Evolutionary conservation across 108 stramenopile species (phyloP), one percentile per base, ranked within the genome.

Genomic region (Conticribra guillardii): DNA sequence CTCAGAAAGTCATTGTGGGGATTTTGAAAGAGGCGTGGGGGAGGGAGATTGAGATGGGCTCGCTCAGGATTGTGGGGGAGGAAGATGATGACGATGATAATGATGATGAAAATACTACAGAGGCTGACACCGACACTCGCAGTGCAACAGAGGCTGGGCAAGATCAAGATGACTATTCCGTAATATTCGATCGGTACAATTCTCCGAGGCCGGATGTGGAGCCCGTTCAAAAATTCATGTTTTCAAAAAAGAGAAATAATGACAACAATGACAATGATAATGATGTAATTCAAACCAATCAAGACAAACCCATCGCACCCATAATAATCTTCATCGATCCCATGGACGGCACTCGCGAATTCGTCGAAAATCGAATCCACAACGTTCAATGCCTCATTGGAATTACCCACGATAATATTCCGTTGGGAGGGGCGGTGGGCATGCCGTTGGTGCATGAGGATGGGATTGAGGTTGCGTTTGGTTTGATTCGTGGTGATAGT

Each of bases 291-390:
- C 30, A 57, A 57, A 26, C 30, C 4, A 17, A 15, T 31, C 55
- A 57, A 2, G 37, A 41, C 37, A 41, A 9, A 11, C 8, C 37
- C 5, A 41, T 9, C 5, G 11, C 5, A 41, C 37, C 37, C 5
- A 11, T 77, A 11, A 77, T 77, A 16, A 55, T 93, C 24, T 93
- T 87, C 71, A 90, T 93, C 30, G 92, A 93, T 81, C 89, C 92
- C 3, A 49, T 93, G 48, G 92, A 93, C 64, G 92, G 92, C 16
- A 93, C 92, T 0, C 79, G 92, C 47, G 92, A 93, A 67, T 93
- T 89, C 69, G 89, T 93, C 16, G 89, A 93, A 58, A 88, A 88
- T 22, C 78, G 92, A 3, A 67, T 93, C 26, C 74, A 79, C 44
- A 90, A 89, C 60, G 88, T 87, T 11, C 88, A 85, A 58, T 89